Base-by-base conservation (phyloP, 306 rosid species). In the Cucurbita maxima region DNA sequence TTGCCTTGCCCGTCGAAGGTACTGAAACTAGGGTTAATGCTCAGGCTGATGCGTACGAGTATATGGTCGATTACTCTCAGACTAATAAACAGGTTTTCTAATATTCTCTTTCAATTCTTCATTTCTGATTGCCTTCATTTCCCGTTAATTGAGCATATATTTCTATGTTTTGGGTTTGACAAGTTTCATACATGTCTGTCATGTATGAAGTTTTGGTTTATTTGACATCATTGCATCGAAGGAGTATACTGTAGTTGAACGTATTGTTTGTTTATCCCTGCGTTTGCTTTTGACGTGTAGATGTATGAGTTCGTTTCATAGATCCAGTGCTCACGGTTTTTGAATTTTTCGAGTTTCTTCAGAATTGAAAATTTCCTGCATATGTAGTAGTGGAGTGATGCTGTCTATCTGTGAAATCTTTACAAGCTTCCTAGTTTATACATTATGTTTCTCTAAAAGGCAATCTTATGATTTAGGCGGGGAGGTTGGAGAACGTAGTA, bases 11-110 rank as follows among this genome's bases (percentile, higher is more conserved):
- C 1, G 99, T 95, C 8, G 97, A 95, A 78, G 97, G 99, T 30
- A 95, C 99, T 14, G 99, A 95, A 77, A 95, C 99, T 43, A 88
- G 99, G 80, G 99, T 95, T 73, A 95, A 95, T 74, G 99, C 99
- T n/a, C 97, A 91, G 84, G 99, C 96, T 10, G 97, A 91, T 79
- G 99, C 99, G 3, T 89, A 95, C 30, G 99, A 91, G 74, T 95
- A 95, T 69, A 95, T 91, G 96, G 97, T 95, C 50, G 99, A 95
- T 62, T 95, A 91, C 81, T 88, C 92, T 45, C 97, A 91, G 88
- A 91, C 96, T 43, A 91, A 89, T 75, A 95, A 91, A 62, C 97
- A 89, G 96, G 99, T 95, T 38, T 57, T 22, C 58, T 69, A 12
- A 11, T 47, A 20, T 13, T 22, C 56, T 68, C 41, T 68, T 15